A percentile compares a stretch with the other conserved stretches of the same genome.
phyloP scores from a whole-genome alignment of 352 stramenopile genomes.

The Globisporangium paddicum region DNA sequence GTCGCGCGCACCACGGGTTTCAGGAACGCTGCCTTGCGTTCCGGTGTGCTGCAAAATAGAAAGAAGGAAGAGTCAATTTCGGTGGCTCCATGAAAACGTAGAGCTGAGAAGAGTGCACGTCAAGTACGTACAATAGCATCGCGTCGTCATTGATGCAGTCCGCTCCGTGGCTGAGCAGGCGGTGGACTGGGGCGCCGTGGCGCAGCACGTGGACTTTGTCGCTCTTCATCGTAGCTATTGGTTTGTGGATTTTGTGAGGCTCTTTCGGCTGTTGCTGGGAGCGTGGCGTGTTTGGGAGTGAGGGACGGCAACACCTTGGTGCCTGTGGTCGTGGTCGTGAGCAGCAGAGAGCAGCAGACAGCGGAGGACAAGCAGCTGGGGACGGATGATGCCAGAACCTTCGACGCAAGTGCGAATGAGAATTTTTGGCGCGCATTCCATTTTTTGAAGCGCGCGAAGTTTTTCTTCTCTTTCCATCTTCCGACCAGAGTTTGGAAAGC shows the following conservation, averaged over 20 bases:
- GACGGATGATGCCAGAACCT: constrained; percentile 3
- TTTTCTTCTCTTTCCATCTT: constrained; percentile 3
- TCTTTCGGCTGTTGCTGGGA: not conserved
- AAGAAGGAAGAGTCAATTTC: constrained; percentile 4
- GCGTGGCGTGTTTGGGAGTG: not conserved
- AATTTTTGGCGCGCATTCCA: constrained; percentile 7
- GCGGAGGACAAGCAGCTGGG: not conserved
- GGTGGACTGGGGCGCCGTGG: not conserved
- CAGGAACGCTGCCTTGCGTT: constrained; percentile 13
- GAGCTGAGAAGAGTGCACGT: not conserved
- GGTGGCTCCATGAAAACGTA: not conserved
- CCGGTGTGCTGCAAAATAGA: constrained; percentile 9
- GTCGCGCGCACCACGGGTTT: constrained; percentile 6
- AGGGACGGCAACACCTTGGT: not conserved
- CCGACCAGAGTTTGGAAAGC: not conserved
- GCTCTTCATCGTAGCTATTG: not conserved
- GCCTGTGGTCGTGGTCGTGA: constrained; percentile 1
- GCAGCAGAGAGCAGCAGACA: not conserved
- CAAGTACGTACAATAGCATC: constrained; percentile 1
- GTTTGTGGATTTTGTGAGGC: not conserved
- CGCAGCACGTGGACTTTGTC: constrained; percentile 4
- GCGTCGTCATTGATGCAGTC: not conserved
- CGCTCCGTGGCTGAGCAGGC: not conserved
- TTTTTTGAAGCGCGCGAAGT: not conserved
- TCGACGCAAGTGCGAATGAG: not conserved